Conservation (phyloP, 371 early-diverging fungal species). For the Mucor plumbeus region DNA sequence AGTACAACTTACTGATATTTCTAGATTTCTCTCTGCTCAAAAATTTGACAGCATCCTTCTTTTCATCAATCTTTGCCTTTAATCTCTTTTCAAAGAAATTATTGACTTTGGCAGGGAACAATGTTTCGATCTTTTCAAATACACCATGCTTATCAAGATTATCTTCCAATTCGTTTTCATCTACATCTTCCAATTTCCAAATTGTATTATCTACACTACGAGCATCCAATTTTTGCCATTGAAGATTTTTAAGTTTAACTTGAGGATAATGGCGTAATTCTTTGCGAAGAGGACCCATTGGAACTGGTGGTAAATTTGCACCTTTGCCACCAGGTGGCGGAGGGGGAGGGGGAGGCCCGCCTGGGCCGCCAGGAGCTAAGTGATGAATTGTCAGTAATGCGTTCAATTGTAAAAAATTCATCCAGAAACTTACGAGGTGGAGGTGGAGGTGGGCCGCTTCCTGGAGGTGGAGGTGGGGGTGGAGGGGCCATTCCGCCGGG, state of each 20-base stretch:
- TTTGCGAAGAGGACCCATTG: slow-evolving; percentile 42
- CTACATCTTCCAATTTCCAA: slow-evolving; percentile 39
- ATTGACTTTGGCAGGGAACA: slow-evolving; percentile 51
- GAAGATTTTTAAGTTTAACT: slow-evolving; percentile 49
- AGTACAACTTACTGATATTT: slow-evolving; percentile 42
- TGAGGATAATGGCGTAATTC: slow-evolving; percentile 49
- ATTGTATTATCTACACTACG: slow-evolving; percentile 45
- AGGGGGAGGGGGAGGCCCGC: slow-evolving; percentile 34
- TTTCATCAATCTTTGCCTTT: slow-evolving; percentile 41
- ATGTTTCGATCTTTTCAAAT: slow-evolving; percentile 42
- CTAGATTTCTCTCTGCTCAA: slow-evolving; percentile 44
- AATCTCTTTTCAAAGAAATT: slow-evolving; percentile 43
- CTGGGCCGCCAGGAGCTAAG: slow-evolving; percentile 20
- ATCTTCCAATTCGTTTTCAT: slow-evolving; percentile 47
- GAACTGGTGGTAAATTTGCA: slow-evolving; percentile 27
- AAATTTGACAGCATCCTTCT: slow-evolving; percentile 49
- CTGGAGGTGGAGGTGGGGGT: slow-evolving; percentile 31
- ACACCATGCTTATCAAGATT: slow-evolving; percentile 36
- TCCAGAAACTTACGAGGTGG: slow-evolving; percentile 30
- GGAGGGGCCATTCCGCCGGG: slow-evolving; percentile 25
- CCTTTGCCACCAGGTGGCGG: slow-evolving; percentile 30
- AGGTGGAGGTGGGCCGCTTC: slow-evolving; percentile 21
- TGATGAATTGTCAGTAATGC: background rate
- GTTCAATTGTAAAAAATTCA: background rate
- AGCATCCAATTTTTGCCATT: slow-evolving; percentile 54